A percentile compares a stretch with the other conserved stretches of the same genome.
phyloP scores from a whole-genome alignment of 2,329 filamentous ascomycete species.

The Chaetomiaceae sp. region DNA sequence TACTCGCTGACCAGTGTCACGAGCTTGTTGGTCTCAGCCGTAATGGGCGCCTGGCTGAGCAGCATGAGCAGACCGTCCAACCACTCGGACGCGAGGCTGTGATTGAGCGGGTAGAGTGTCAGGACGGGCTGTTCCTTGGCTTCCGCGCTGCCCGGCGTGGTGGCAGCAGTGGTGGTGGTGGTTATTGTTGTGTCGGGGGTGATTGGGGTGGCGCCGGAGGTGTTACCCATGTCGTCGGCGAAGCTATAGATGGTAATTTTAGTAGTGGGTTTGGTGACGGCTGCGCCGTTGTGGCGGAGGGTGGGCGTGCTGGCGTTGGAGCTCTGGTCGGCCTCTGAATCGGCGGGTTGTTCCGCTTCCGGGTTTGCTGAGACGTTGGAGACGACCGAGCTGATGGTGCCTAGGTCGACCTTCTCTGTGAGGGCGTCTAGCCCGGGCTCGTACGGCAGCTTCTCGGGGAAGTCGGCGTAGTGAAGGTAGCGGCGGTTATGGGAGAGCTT shows the following conservation, averaged over 20 bases:
- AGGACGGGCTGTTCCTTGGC: slow-evolving; percentile 69
- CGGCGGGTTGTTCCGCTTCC: slow-evolving; percentile 1
- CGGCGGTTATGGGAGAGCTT: slow-evolving; percentile 86
- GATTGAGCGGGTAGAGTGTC: slow-evolving; percentile 74
- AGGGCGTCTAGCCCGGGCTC: slow-evolving; percentile 71
- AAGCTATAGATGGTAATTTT: slow-evolving; percentile 91
- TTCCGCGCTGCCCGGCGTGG: slow-evolving; percentile 34
- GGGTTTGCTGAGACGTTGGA: slow-evolving; percentile 75
- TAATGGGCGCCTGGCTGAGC: slow-evolving; percentile 91
- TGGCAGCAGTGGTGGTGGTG: not conserved
- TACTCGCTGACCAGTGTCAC: slow-evolving; percentile 84
- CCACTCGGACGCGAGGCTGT: slow-evolving; percentile 90
- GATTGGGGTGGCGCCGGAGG: not conserved
- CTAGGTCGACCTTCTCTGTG: slow-evolving; percentile 78
- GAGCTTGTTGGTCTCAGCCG: slow-evolving; percentile 89
- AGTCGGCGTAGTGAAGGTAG: slow-evolving; percentile 86
- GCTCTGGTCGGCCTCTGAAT: slow-evolving; percentile 29
- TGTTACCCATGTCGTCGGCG: slow-evolving; percentile 32
- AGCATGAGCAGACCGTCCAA: slow-evolving; percentile 93
- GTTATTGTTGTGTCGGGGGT: not conserved
- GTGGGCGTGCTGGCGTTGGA: slow-evolving; percentile 38
- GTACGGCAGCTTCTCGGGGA: slow-evolving; percentile 58
- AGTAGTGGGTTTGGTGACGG: slow-evolving; percentile 53
- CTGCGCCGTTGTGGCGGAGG: slow-evolving; percentile 13
- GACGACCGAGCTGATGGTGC: slow-evolving; percentile 84